Evolutionary conservation across 257 asterid genomes (phyloP).

Genomic region (Capsicum baccatum): DNA sequence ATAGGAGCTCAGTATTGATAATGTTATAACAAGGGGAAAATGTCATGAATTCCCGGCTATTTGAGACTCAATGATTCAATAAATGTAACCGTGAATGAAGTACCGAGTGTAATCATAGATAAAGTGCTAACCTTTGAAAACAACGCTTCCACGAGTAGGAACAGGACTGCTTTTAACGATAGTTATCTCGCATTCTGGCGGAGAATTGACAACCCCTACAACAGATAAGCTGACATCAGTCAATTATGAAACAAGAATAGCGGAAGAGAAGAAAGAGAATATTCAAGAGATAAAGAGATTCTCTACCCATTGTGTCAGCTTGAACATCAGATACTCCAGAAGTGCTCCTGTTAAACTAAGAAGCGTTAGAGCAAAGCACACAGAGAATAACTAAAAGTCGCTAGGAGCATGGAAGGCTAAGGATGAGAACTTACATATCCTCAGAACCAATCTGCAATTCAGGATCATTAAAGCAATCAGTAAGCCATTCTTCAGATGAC

Average conservation of each 20-base stretch:
- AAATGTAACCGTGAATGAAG: neutral
- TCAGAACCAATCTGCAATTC: conserved; percentile 33
- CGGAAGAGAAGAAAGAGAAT: neutral
- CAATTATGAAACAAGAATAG: conserved; percentile 8
- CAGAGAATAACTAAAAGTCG: neutral
- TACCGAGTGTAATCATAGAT: neutral
- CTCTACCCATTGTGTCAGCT: conserved; percentile 33
- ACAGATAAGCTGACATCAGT: neutral
- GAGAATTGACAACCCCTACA: conserved; percentile 21
- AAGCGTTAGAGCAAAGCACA: neutral
- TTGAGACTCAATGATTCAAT: neutral
- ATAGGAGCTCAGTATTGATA: conserved; percentile 22
- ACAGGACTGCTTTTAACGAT: conserved; percentile 20
- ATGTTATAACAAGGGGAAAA: neutral
- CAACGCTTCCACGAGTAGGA: conserved; percentile 15
- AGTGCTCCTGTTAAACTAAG: neutral
- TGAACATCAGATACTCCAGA: conserved; percentile 32
- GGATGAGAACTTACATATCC: conserved; percentile 29
- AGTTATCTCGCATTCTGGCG: conserved; percentile 22
- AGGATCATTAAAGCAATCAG: conserved; percentile 41
- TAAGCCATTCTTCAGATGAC: conserved; percentile 48
- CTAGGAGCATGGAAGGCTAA: neutral
- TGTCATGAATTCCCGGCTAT: neutral
- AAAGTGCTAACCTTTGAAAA: conserved; percentile 37
- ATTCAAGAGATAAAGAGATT: neutral